Evolutionary conservation across 1,284 basidiomycete species (phyloP), one percentile per base, ranked within the genome.

Genomic region (Heterobasidion occidentale): DNA sequence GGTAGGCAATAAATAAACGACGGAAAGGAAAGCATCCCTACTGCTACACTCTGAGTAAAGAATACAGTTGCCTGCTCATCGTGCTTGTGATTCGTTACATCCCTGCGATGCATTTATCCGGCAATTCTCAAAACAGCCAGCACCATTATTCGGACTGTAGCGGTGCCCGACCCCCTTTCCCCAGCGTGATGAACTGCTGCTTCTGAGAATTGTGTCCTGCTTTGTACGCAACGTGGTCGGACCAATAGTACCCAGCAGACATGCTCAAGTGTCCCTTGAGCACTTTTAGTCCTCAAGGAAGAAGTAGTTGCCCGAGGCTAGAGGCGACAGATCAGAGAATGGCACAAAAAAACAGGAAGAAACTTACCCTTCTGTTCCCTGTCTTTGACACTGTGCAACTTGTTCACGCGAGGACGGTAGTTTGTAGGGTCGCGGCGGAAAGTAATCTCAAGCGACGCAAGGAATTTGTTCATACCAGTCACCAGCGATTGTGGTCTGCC

Each of bases 361-460:
- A 17, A 72, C 81, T 46, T 66, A 91, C 91, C 65, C 76, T 97
- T 98, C 76, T 98, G 94, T 72, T 97, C 93, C 62, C 88, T 83
- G 70, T 98, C 94, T 74, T 96, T 95, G 65, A 95, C 80, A 73
- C 92, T 94, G 72, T 94, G 78, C 60, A 86, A 69, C 77, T 98
- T 98, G 80, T 98, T 98, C 61, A 98, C 94, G 57, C 94, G 84
- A 48, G 94, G 93, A 58, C 90, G 79, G 77, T 84, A 96, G 76
- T 96, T 96, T 60, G 92, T 94, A 33, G 94, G 94, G 73, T 98
- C 95, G 67, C 95, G 85, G 59, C 94, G 81, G 85, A 98, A 98
- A 7, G 94, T 98, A 68, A 98, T 94, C 71, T 97, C 91, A 34
- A 98, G 78, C 9, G 88, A 92, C 5, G 90, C 87, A 57, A 98